These are phyloP conservation scores for Cutaneotrichosporon cyanovorans DNA, from an alignment of 1,284 basidiomycete genomes.

Conservation along the genomic window DNA sequence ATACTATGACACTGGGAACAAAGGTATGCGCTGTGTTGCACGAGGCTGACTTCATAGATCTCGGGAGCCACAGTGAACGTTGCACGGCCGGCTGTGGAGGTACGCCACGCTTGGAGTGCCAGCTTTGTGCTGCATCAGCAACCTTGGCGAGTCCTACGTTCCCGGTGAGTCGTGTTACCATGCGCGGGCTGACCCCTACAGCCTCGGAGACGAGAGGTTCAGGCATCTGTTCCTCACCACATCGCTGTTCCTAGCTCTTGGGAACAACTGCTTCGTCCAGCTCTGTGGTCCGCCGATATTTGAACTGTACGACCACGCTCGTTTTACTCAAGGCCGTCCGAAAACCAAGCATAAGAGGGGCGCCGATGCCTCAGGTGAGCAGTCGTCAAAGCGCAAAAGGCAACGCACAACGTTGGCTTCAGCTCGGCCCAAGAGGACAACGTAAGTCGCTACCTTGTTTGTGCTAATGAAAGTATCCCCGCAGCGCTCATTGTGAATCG, in stretches of 20 bases:
- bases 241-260: constrained; percentile 46
- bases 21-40: constrained; percentile 16
- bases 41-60: constrained; percentile 1
- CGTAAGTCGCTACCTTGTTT: no score
- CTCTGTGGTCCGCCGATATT: constrained; percentile 46
- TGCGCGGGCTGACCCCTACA: constrained; percentile 13
- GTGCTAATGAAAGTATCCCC: constrained; percentile 1
- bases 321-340: neutral
- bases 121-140: constrained; percentile 16
- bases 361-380: neutral
- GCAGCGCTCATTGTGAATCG: constrained; percentile 1
- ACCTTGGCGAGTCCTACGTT: constrained; percentile 29
- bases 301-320: constrained; percentile 23
- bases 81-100: neutral
- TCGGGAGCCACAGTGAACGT: neutral
- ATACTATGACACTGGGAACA: constrained; percentile 21
- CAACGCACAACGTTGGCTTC: no score
- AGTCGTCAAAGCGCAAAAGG: no score
- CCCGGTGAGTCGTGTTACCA: constrained; percentile 17
- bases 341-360: neutral
- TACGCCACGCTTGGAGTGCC: constrained; percentile 16
- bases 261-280: constrained; percentile 48
- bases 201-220: constrained; percentile 45
- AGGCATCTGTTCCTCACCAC: constrained; percentile 45
- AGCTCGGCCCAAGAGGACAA: no score